These are phyloP conservation scores for Incumbomyces delicatus DNA, from an alignment of 2,329 filamentous ascomycete species.

Conservation along the genomic window DNA sequence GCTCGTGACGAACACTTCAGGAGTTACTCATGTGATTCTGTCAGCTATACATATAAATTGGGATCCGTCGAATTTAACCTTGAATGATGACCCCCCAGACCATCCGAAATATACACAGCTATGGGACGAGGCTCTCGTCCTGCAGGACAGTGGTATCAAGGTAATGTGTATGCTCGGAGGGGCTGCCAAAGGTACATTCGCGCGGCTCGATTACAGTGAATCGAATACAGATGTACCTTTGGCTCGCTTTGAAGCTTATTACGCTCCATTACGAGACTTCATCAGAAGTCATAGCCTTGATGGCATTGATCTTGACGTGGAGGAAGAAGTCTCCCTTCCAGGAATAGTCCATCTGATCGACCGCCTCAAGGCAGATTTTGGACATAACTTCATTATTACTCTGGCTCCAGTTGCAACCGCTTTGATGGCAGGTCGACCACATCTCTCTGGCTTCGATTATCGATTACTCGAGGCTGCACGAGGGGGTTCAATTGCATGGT, in stretches of 20 bases:
- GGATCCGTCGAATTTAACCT: slow-evolving; percentile 55
- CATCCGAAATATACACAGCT: slow-evolving; percentile 58
- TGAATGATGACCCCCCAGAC: slow-evolving; percentile 71
- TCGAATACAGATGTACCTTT: slow-evolving; percentile 25
- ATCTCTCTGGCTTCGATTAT: slow-evolving; percentile 76
- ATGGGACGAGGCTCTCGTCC: slow-evolving; percentile 65
- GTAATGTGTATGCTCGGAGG: slow-evolving; percentile 83
- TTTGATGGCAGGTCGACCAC: slow-evolving; percentile 46
- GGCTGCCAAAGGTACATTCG: slow-evolving; percentile 65
- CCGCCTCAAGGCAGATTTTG: slow-evolving; percentile 46
- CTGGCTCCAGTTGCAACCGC: slow-evolving; percentile 74
- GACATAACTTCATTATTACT: slow-evolving; percentile 60
- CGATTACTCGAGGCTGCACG: slow-evolving; percentile 59
- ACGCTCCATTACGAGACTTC: slow-evolving; percentile 56
- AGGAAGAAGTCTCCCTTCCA: slow-evolving; percentile 61
- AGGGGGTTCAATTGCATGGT: slow-evolving; percentile 64
- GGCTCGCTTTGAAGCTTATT: slow-evolving; percentile 62
- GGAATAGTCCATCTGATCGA: slow-evolving; percentile 60
- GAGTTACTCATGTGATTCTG: slow-evolving; percentile 72
- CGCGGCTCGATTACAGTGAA: slow-evolving; percentile 46
- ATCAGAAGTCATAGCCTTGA: slow-evolving; percentile 54
- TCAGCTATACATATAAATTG: slow-evolving; percentile 77
- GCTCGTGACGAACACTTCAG: slow-evolving; percentile 45
- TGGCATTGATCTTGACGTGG: slow-evolving; percentile 69
- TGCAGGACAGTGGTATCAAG: slow-evolving; percentile 66